These are phyloP conservation scores for Triangularia setosa DNA, from an alignment of 2,329 filamentous ascomycete genomes.

Conservation along the genomic window DNA sequence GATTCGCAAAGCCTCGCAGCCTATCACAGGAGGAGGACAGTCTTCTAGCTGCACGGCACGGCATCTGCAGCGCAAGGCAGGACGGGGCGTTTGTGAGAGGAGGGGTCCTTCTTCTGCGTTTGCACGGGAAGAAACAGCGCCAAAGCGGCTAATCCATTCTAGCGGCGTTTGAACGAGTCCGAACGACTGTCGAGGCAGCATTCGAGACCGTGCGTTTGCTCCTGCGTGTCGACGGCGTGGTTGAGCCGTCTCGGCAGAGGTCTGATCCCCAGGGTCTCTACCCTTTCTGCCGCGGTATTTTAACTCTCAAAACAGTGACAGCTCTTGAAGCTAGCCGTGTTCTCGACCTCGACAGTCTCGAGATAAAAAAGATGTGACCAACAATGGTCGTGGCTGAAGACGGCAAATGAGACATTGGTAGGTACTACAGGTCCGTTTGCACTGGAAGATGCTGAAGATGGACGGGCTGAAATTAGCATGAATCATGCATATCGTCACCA, in stretches of 20 bases:
- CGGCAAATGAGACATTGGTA: conserved; percentile 5
- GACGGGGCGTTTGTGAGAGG: background rate
- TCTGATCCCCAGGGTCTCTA: conserved; percentile 1
- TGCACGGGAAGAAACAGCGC: conserved; percentile 9
- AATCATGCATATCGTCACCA: conserved; percentile 3
- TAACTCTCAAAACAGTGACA: too few species aligned
- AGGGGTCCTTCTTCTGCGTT: background rate
- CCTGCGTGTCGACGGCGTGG: conserved; percentile 11
- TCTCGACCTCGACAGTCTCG: background rate
- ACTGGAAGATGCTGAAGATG: background rate
- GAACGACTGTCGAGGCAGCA: background rate
- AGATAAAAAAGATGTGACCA: background rate
- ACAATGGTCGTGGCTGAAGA: conserved; percentile 4
- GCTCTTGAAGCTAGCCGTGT: background rate
- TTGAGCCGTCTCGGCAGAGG: conserved; percentile 14
- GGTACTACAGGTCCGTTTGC: background rate
- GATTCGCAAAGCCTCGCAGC: background rate
- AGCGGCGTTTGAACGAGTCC: background rate
- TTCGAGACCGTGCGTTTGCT: conserved; percentile 10
- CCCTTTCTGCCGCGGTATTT: too few species aligned
- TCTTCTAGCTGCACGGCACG: conserved; percentile 16
- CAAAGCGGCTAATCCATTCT: conserved; percentile 4
- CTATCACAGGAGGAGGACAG: background rate
- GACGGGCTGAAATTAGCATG: conserved; percentile 5
- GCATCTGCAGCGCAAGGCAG: conserved; percentile 15